phyloP scores from a whole-genome alignment of 139 green algal species.

The Pleodorina starrii region DNA sequence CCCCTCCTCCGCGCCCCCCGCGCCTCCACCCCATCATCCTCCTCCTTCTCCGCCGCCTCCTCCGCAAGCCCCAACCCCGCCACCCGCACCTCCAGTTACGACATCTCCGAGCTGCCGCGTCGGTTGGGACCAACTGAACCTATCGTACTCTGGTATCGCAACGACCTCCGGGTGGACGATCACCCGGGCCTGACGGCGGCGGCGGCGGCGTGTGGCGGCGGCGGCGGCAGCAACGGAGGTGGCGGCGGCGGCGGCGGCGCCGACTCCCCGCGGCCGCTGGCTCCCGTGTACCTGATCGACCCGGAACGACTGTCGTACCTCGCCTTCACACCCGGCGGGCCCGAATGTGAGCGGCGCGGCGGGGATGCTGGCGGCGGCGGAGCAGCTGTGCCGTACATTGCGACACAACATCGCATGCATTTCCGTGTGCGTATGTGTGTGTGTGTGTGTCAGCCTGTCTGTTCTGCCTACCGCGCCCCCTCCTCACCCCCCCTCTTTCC shows the following conservation, averaged over 20 bases:
- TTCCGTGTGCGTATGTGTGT: neutral
- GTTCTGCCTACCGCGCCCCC: no score
- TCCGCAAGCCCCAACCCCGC: neutral
- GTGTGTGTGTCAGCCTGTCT: neutral
- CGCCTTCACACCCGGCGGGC: conserved; percentile 50
- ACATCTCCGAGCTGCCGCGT: conserved; percentile 7
- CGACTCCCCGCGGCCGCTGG: conserved; percentile 23
- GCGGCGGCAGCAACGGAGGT: neutral
- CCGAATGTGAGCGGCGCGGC: conserved; percentile 50
- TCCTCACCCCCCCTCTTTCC: no score
- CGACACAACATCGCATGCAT: neutral
- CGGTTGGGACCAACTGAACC: neutral
- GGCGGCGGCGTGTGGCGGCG: neutral
- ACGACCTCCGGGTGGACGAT: conserved; percentile 86
- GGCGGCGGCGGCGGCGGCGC: neutral
- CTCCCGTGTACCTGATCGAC: conserved; percentile 78
- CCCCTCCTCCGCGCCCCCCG: neutral
- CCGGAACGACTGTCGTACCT: conserved; percentile 53
- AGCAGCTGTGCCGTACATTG: neutral
- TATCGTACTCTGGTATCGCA: conserved; percentile 84
- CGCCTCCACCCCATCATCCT: neutral
- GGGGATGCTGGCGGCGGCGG: neutral
- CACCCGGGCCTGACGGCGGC: conserved; percentile 78
- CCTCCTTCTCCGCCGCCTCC: neutral
- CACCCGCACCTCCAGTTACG: neutral